phyloP scores from a whole-genome alignment of 768 basidiomycete species.

The Trametes gibbosa region DNA sequence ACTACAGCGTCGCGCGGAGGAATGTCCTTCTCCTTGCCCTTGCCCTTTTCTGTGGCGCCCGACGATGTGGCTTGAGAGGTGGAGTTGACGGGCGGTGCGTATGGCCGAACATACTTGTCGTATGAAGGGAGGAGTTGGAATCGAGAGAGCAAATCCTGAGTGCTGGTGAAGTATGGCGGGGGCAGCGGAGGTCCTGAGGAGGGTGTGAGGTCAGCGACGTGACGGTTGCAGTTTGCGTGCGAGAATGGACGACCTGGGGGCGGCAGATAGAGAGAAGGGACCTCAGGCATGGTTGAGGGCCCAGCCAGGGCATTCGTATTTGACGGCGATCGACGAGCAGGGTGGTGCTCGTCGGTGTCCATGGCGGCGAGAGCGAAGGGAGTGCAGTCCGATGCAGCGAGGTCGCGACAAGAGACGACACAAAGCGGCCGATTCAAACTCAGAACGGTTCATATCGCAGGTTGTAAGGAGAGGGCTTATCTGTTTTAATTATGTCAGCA shows the following conservation, averaged over 20 bases:
- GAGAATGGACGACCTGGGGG: constrained; percentile 30
- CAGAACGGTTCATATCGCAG: constrained; percentile 13
- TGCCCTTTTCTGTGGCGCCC: constrained; percentile 29
- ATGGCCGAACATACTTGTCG: constrained; percentile 74
- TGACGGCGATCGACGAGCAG: constrained; percentile 16
- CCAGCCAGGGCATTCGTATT: constrained; percentile 57
- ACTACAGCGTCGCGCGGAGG: constrained; percentile 14
- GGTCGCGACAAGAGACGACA: constrained; percentile 17
- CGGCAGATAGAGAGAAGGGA: constrained; percentile 34
- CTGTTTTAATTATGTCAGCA: background rate
- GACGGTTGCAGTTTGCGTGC: background rate
- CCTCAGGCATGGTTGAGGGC: constrained; percentile 45
- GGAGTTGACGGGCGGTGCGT: constrained; percentile 35
- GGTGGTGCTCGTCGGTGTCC: constrained; percentile 28
- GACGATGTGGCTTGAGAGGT: constrained; percentile 17
- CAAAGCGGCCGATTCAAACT: constrained; percentile 15
- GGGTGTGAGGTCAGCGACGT: constrained; percentile 19
- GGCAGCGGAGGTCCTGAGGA: constrained; percentile 23
- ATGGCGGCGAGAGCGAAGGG: constrained; percentile 22
- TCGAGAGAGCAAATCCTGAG: constrained; percentile 74
- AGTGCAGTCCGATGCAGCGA: constrained; percentile 10
- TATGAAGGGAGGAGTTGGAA: constrained; percentile 74
- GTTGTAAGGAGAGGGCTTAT: background rate
- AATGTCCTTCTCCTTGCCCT: constrained; percentile 30
- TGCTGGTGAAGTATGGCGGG: constrained; percentile 57